phyloP scores from a whole-genome alignment of 2,329 filamentous ascomycete species.

The Didymella keratinophila region DNA sequence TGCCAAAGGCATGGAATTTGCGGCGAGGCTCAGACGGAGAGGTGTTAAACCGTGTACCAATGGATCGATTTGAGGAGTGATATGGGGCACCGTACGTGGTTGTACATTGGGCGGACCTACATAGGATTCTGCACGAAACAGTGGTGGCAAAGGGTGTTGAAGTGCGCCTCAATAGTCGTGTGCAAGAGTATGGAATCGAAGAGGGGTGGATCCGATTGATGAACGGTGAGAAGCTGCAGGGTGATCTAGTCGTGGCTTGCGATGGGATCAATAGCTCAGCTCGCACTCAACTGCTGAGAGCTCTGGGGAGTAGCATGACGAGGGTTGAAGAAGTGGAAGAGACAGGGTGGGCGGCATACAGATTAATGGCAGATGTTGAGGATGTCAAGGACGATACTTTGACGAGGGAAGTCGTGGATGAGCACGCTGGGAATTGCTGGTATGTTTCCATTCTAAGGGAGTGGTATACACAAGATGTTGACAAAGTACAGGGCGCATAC shows the following conservation, averaged over 20 bases:
- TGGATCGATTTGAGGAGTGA: constrained; percentile 21
- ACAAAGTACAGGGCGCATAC: constrained; percentile 14
- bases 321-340: constrained; percentile 15
- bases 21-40: constrained; percentile 44
- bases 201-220: constrained; percentile 21
- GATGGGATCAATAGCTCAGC: constrained; percentile 27
- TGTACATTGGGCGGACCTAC: constrained; percentile 27
- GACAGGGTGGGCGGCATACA: constrained; percentile 28
- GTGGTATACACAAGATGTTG: neutral
- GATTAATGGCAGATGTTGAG: constrained; percentile 23
- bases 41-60: constrained; percentile 14
- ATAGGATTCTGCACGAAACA: constrained; percentile 25
- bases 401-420: constrained; percentile 18
- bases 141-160: constrained; percentile 24
- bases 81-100: constrained; percentile 29
- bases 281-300: constrained; percentile 17
- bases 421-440: constrained; percentile 27
- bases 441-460: neutral
- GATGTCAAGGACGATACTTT: constrained; percentile 18
- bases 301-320: neutral
- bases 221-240: constrained; percentile 16
- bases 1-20: constrained; percentile 17
- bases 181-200: constrained; percentile 28
- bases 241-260: constrained; percentile 24
- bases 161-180: constrained; percentile 21